Conservation (phyloP, 2,329 filamentous ascomycete genomes). For the Aspergillus phoenicis region DNA sequence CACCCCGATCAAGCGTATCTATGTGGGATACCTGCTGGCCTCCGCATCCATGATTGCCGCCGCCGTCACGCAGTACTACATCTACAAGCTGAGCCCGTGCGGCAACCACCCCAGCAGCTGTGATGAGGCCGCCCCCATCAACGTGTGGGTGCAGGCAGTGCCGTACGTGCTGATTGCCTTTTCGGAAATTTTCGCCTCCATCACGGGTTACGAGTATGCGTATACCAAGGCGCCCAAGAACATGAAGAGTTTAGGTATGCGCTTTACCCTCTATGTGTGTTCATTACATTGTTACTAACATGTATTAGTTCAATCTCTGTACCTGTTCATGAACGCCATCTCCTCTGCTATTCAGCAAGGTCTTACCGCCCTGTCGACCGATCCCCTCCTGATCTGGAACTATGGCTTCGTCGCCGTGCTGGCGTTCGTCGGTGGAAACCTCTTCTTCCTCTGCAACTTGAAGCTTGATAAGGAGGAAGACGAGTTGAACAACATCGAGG, state of each 20-base stretch:
- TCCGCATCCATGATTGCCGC: conserved; percentile 54
- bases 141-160: conserved; percentile 59
- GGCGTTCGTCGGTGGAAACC: conserved; percentile 62
- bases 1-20: conserved; percentile 58
- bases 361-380: conserved; percentile 62
- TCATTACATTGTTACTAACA: conserved; percentile 59
- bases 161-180: conserved; percentile 57
- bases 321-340: conserved; percentile 70
- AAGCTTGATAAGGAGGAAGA: conserved; percentile 69
- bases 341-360: conserved; percentile 69
- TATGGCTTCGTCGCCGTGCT: conserved; percentile 67
- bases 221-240: conserved; percentile 76
- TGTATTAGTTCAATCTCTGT: conserved; percentile 59
- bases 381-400: conserved; percentile 73
- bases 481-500: conserved; percentile 57
- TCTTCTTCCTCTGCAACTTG: conserved; percentile 69
- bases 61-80: conserved; percentile 52
- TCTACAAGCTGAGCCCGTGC: conserved; percentile 65
- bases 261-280: conserved; percentile 63
- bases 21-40: conserved; percentile 53
- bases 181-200: conserved; percentile 59
- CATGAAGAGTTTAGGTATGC: conserved; percentile 68
- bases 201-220: conserved; percentile 71
- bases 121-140: conserved; percentile 57
- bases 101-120: conserved; percentile 57